Base-by-base conservation (phyloP, 2,329 filamentous ascomycete species). In the Colletotrichum limetticola region DNA sequence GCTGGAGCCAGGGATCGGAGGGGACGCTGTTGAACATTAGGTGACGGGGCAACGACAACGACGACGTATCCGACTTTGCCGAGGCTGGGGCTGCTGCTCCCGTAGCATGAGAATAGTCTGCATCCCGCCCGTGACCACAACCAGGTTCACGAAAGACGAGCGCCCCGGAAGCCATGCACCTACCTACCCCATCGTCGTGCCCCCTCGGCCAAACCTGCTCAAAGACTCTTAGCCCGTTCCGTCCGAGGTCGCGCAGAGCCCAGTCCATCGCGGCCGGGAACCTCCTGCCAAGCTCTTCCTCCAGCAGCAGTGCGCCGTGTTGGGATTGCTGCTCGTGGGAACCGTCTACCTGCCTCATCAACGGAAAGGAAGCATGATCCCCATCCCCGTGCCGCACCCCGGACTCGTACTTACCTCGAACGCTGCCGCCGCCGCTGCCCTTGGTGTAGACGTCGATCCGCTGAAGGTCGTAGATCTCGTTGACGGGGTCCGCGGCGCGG, bases 381-480 rank as follows among this genome's bases (percentile, higher is more conserved):
- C 4, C 5, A 2, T 63, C 28, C 12, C 57, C 46, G 16, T 75
- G 74, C 7, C 14, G 19, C 5, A 24, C 19, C 7, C 35, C 30
- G 11, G 63, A 26, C 30, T 42, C n/a, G 22, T 57, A 71, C 6
- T 30, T 58, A 1, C 74, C 74, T 22, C 5, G 26, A 14, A n/a
- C 19, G 28, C 19, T 28, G 7, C 5, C 24, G 0, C n/a, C n/a
- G 35, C 28, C 30, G 30, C 28, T 1, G 30, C 30, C 30, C 12
- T 46, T 62, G 14, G 28, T 65, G 55, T 75, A 74, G n/a, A 68
- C 46, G 32, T 75, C 59, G 24, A 63, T 67, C 11, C 71, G 72
- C 42, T 67, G 63, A 19, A 74, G 35, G 35, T 66, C 71, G 52
- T 70, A 74, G 5, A 56, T 42, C 14, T 7, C n/a, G 28, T 71